phyloP scores from a whole-genome alignment of 1,139 yeast species.

The Diutina pseudorugosa region DNA sequence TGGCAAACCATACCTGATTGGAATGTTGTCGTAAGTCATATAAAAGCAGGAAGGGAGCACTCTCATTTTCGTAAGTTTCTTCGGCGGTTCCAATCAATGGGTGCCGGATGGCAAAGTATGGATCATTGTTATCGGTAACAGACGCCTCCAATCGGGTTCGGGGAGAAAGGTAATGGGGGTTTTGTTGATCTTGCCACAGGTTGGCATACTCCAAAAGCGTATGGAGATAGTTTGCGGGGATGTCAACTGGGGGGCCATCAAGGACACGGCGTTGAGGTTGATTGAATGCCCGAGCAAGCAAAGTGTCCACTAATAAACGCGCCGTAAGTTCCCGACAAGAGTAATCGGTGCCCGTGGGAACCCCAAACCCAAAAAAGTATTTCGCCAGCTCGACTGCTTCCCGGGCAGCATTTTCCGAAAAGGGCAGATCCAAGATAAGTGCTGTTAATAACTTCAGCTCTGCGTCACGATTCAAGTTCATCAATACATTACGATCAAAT shows the following conservation, averaged over 20 bases:
- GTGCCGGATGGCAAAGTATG: background rate
- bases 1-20: conserved; percentile 78
- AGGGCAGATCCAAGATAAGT: background rate
- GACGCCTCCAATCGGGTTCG: conserved; percentile 4
- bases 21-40: conserved; percentile 38
- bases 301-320: background rate
- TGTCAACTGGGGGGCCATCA: background rate
- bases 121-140: background rate
- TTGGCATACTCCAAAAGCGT: conserved; percentile 19
- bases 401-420: background rate
- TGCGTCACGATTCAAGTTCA: background rate
- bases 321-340: background rate
- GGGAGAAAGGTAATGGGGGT: conserved; percentile 24
- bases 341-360: background rate
- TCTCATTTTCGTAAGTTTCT: background rate
- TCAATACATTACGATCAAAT: conserved; percentile 1
- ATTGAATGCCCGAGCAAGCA: background rate
- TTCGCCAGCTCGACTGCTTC: background rate
- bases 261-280: background rate
- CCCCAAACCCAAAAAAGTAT: background rate
- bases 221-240: conserved; percentile 17
- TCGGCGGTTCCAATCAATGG: background rate
- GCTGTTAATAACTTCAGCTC: background rate
- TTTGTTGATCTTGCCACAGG: conserved; percentile 12
- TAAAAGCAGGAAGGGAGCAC: conserved; percentile 29